Base-by-base conservation (phyloP, 2,329 filamentous ascomycete genomes). In the Aspergillus sp. region DNA sequence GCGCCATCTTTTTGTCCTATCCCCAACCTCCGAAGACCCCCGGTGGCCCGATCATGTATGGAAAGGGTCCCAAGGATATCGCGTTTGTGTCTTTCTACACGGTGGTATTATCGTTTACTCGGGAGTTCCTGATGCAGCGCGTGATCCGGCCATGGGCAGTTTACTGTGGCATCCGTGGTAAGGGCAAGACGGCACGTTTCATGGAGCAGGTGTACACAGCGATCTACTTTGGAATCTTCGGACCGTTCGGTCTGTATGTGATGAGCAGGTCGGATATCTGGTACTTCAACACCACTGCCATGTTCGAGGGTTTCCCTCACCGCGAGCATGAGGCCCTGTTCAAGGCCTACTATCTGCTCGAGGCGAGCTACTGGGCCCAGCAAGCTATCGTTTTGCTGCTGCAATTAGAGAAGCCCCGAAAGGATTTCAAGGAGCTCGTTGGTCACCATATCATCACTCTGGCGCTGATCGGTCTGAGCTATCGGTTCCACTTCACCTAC, bases 171-270 rank as follows among this genome's bases (percentile, higher is more conserved):
- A 82, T 96, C 60, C 77, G 72, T 48, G 81, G 79, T 50, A 79
- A 83, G 44, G 82, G 77, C 51, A 96, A 95, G 72, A 89, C 93
- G 60, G 79, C 84, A 11, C 85, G 90, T 30, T 96, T 95, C 76
- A 93, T 95, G 88, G 90, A 97, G 68, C 90, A 97, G 70, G 82
- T 86, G 61, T 97, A 97, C 70, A 95, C 90, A 1, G 90, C 90
- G 27, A 73, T 95, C 42, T 96, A 97, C 76, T 95, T 95, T 67
- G 81, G 69, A 36, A 65, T 93, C 45, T 83, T 94, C 45, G 89
- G 89, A 1, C 90, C 90, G 2, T 84, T 83, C 43, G 90, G 90
- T 42, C 67, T 96, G 59, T 96, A 86, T 64, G 87, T 96, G 64
- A 96, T 97, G 90, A 86, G 79, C 60, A 78, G 80, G 50, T 91